Conservation (phyloP, 176 grass and related monocot species). For the Zoysia japonica region DNA sequence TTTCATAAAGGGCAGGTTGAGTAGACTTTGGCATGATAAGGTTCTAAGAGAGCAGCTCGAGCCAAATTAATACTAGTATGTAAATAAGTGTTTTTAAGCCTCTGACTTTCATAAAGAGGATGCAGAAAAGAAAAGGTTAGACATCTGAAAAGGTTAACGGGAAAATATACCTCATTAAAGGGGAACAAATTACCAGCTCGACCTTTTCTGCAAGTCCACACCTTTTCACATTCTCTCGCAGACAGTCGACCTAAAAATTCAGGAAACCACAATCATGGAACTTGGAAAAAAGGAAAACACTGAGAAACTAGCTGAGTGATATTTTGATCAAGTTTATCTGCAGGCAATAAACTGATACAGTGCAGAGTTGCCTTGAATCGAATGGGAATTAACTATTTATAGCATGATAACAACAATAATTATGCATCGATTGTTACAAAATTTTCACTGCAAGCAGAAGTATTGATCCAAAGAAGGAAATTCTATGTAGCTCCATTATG, state of each 20-base stretch:
- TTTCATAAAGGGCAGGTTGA: no score
- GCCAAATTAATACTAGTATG: neutral
- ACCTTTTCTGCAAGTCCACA: conserved; percentile 58
- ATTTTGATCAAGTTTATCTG: conserved; percentile 4
- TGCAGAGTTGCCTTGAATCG: neutral
- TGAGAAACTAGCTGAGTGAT: neutral
- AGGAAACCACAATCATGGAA: neutral
- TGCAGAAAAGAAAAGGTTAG: neutral
- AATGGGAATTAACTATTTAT: neutral
- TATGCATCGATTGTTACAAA: neutral
- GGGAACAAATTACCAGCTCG: conserved; percentile 85
- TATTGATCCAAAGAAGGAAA: neutral
- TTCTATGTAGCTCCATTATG: neutral
- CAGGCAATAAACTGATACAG: neutral
- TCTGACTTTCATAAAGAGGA: neutral
- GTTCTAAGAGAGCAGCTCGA: neutral
- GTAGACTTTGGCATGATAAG: no score
- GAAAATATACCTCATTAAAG: conserved; percentile 65
- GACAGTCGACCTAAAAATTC: conserved; percentile 56
- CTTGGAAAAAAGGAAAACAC: no score
- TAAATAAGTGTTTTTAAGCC: neutral
- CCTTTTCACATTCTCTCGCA: conserved; percentile 64
- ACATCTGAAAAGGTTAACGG: neutral
- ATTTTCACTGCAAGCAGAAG: neutral
- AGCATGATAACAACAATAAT: neutral